Conservation (phyloP, 192 early-diverging fungal species). For the Coemansia sp. region DNA sequence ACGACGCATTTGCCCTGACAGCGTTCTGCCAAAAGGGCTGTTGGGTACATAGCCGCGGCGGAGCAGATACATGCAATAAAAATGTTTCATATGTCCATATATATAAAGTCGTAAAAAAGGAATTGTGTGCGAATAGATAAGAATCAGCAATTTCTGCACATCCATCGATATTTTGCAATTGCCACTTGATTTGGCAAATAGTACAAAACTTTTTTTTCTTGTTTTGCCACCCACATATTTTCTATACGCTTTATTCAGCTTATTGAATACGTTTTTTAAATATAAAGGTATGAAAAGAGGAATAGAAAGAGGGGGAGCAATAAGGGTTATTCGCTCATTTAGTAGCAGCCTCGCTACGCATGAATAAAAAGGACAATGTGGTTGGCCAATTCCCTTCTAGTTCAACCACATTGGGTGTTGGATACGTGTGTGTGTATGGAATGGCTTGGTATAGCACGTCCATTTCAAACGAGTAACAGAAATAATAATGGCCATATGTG, state of each 20-base stretch:
- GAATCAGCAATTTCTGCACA: slow-evolving; percentile 52
- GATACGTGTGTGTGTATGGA: background rate
- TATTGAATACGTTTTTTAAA: background rate
- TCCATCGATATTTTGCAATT: slow-evolving; percentile 28
- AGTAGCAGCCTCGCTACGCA: background rate
- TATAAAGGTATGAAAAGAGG: background rate
- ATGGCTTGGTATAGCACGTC: background rate
- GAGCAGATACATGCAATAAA: background rate
- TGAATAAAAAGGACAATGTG: background rate
- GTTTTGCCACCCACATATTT: background rate
- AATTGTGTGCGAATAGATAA: slow-evolving; percentile 15
- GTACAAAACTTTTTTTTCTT: background rate
- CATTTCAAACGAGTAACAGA: background rate
- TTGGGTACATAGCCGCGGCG: background rate
- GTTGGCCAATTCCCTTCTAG: background rate
- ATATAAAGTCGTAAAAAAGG: background rate
- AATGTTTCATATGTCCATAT: slow-evolving; percentile 1
- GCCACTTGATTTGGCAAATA: slow-evolving; percentile 1
- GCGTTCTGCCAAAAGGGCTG: background rate
- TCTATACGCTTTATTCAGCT: background rate
- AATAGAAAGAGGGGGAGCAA: background rate
- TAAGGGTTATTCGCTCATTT: background rate
- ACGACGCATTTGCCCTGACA: background rate
- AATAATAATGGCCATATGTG: background rate
- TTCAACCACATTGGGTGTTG: background rate